Conservation (phyloP, 1,284 basidiomycete species). For the Irpex rosettiformis region DNA sequence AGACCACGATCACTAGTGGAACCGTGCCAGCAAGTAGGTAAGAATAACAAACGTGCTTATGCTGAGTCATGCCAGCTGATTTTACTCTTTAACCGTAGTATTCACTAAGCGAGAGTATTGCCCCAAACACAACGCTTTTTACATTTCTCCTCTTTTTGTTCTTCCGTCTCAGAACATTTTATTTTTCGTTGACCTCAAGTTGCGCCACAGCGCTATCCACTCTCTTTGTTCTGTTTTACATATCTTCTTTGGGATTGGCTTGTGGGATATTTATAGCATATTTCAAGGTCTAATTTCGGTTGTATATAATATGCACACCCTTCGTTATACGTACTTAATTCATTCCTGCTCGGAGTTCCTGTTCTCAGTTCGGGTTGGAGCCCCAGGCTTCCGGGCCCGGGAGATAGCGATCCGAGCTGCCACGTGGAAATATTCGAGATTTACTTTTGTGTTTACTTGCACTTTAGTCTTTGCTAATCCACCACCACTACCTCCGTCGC, state of each 20-base stretch:
- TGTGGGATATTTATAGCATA: not conserved
- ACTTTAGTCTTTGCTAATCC: not conserved
- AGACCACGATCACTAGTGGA: not conserved
- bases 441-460: not conserved
- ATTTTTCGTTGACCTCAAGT: not conserved
- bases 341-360: no score
- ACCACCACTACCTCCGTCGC: not conserved
- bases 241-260: not conserved
- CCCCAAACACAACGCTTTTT: not conserved
- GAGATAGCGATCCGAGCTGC: slow-evolving; percentile 3
- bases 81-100: not conserved
- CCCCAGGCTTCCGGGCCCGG: no score
- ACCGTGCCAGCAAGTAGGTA: not conserved
- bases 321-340: no score
- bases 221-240: not conserved
- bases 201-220: not conserved
- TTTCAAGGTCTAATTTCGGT: no score
- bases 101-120: not conserved
- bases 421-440: not conserved
- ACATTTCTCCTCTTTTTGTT: not conserved
- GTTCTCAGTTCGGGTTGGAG: no score
- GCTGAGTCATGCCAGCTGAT: not conserved
- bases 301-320: no score
- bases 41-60: not conserved
- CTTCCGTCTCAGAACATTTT: not conserved